These are phyloP conservation scores for Ceriops tagal DNA, from an alignment of 345 rosid genomes.

Conservation along the genomic window DNA sequence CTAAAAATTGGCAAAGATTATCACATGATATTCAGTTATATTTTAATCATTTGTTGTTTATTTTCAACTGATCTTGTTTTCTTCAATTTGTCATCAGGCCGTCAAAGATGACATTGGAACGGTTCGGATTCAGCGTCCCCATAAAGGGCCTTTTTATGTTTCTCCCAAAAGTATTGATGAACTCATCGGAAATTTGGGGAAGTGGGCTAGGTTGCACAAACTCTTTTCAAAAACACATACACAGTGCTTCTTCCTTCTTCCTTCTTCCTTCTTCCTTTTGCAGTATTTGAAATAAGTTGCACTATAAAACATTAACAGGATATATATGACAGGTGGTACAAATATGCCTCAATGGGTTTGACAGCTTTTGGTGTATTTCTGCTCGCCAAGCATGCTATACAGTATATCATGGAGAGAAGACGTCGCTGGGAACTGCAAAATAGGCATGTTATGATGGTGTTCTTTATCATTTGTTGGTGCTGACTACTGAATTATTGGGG, in stretches of 20 bases:
- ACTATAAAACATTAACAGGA: constrained; percentile 2
- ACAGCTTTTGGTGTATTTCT: constrained; percentile 60
- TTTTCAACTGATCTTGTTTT: neutral
- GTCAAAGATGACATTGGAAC: constrained; percentile 85
- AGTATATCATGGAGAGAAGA: constrained; percentile 57
- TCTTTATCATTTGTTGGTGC: neutral
- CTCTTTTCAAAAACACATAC: neutral
- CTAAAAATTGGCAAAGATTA: too few species aligned
- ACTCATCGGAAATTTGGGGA: constrained; percentile 57
- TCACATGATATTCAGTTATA: constrained; percentile 1
- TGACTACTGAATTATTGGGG: neutral
- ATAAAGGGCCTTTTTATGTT: constrained; percentile 86
- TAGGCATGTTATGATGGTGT: constrained; percentile 36
- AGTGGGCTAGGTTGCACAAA: constrained; percentile 70
- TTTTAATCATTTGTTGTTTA: constrained; percentile 12
- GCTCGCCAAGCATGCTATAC: constrained; percentile 52
- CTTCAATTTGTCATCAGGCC: constrained; percentile 49
- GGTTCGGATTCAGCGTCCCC: constrained; percentile 71
- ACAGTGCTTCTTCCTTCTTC: neutral
- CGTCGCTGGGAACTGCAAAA: constrained; percentile 43
- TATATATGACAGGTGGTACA: constrained; percentile 59
- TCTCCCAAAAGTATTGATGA: constrained; percentile 72
- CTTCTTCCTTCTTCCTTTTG: constrained; percentile 3
- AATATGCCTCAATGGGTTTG: constrained; percentile 65
- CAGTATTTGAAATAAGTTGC: neutral